Conservation (phyloP, 805 yeast species). For the Candida broadrunensis region DNA sequence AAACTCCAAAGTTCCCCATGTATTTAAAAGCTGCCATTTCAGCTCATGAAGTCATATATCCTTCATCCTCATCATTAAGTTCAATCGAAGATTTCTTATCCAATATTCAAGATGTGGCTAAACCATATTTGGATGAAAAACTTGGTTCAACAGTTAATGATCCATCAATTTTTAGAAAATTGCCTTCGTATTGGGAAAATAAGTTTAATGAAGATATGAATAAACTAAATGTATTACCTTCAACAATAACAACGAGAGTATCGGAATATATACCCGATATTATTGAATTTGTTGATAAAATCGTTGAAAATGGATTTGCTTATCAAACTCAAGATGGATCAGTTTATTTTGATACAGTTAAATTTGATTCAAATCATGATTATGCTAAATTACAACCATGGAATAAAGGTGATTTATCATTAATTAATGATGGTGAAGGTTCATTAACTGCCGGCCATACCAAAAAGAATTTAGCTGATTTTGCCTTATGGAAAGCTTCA, state of each 20-base stretch:
- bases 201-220: constrained; percentile 85
- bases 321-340: constrained; percentile 84
- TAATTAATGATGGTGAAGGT: constrained; percentile 95
- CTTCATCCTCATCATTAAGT: constrained; percentile 13
- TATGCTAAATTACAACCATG: constrained; percentile 98
- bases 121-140: constrained; percentile 67
- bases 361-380: constrained; percentile 69
- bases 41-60: constrained; percentile 48
- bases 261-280: constrained; percentile 95
- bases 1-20: constrained; percentile 87
- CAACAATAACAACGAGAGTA: constrained; percentile 87
- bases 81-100: constrained; percentile 40
- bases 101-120: constrained; percentile 69
- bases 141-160: constrained; percentile 78
- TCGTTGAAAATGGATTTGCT: constrained; percentile 79
- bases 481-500: constrained; percentile 95
- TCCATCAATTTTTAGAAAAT: constrained; percentile 74
- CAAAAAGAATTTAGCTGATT: constrained; percentile 77
- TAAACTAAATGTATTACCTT: constrained; percentile 76
- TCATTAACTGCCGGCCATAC: constrained; percentile 57
- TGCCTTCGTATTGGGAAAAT: constrained; percentile 88
- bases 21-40: constrained; percentile 58
- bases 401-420: constrained; percentile 85
- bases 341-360: constrained; percentile 89
- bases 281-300: constrained; percentile 69